Conservation (phyloP, 805 yeast species). For the Ogataea paradorogensis region DNA sequence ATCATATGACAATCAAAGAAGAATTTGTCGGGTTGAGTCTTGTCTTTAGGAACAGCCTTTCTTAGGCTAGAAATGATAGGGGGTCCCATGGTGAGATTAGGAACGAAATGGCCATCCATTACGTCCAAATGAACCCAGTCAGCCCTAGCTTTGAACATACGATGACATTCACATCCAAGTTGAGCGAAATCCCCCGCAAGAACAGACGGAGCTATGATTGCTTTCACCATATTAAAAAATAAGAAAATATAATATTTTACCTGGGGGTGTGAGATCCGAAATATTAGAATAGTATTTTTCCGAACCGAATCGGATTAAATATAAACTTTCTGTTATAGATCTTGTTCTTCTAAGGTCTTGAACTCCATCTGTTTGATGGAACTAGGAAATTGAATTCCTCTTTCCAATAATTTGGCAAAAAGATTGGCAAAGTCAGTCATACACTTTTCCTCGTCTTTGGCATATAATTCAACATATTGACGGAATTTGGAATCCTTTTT, state of each 20-base stretch:
- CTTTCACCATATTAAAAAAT: conserved; percentile 34
- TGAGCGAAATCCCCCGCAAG: conserved; percentile 90
- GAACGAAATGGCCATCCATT: conserved; percentile 99
- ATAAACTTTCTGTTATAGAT: conserved; percentile 13
- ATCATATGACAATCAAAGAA: conserved; percentile 98
- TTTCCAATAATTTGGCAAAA: conserved; percentile 54
- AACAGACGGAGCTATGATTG: conserved; percentile 92
- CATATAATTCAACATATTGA: conserved; percentile 46
- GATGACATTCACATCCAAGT: conserved; percentile 82
- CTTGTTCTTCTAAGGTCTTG: conserved; percentile 72
- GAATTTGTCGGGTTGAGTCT: conserved; percentile 17
- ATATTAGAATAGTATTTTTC: not conserved
- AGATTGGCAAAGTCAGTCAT: conserved; percentile 48
- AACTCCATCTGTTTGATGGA: conserved; percentile 44
- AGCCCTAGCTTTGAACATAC: conserved; percentile 74
- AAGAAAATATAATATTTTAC: not conserved
- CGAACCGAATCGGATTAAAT: not conserved
- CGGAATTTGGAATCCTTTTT: conserved; percentile 44
- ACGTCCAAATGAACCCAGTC: conserved; percentile 98
- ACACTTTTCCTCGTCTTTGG: conserved; percentile 47
- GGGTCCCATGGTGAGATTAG: conserved; percentile 92
- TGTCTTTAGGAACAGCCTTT: conserved; percentile 41
- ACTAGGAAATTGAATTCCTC: conserved; percentile 67
- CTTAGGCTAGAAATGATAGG: conserved; percentile 42
- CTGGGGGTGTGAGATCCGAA: not conserved